Base-by-base conservation (phyloP, 352 stramenopile species). In the Pythium phragmitis region DNA sequence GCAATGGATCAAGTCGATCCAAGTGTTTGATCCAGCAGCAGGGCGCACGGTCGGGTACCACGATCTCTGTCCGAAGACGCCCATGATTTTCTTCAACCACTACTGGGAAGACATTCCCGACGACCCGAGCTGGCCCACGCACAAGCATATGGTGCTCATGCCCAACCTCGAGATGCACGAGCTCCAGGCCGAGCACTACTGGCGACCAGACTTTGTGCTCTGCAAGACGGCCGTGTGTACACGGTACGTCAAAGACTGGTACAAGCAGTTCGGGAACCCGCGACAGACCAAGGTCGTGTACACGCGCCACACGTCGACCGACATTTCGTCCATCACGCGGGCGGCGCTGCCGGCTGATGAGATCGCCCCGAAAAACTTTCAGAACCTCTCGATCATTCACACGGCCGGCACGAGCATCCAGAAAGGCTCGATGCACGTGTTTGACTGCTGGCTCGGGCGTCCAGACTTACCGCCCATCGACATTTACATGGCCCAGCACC, bases 161-260 rank as follows among this genome's bases (percentile, higher is more conserved):
- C 67, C 67, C 30, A 74, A 74, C 36, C 63, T 74, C 43, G 67
- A 80, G 55, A 90, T 89, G 78, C 68, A 70, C 51, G 72, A 91
- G 65, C 53, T 91, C 16, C 67, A 65, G 13, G 56, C 68, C 1
- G 39, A 63, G 7, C 66, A 89, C 47, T 84, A 86, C 48, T 85
- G 80, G 71, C 60, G 55, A 11, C 72, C 75, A 4, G 72, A 89
- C 53, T 70, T 68, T 1, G 70, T 92, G 43, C 53, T 92, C 0
- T 89, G 78, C 64, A 92, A 92, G 54, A 89, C 79, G 0, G 50
- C 55, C 6, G 39, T 82, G 16, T 88, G 76, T n/a, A 69, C 68
- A 8, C 56, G 67, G 13, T 72, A 79, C 39, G 42, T 89, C 9
- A 58, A 33, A 17, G 67, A 65, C 23, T 91, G 82, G 82, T 87